A percentile compares a stretch with the other conserved stretches of the same genome.
These are phyloP conservation scores for Cercis canadensis DNA, from an alignment of 306 rosid genomes.

Conservation along the genomic window DNA sequence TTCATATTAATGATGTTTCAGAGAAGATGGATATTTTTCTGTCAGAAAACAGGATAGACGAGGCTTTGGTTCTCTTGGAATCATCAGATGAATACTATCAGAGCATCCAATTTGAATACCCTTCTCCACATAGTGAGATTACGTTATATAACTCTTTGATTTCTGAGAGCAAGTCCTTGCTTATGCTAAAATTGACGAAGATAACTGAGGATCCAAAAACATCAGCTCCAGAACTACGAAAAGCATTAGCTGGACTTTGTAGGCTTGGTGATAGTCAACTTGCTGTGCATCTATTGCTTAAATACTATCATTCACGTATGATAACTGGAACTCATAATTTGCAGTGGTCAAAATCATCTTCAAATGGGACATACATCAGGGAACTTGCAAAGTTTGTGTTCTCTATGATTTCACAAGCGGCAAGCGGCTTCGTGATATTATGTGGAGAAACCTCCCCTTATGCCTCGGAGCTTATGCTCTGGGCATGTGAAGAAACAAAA, in stretches of 20 bases:
- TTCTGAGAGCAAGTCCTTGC: constrained; percentile 56
- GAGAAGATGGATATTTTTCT: constrained; percentile 63
- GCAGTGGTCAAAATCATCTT: constrained; percentile 46
- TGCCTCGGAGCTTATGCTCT: constrained; percentile 53
- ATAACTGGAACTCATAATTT: constrained; percentile 40
- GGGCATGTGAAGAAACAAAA: constrained; percentile 62
- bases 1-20: constrained; percentile 51
- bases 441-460: constrained; percentile 62
- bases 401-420: constrained; percentile 74
- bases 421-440: constrained; percentile 58
- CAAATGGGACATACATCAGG: constrained; percentile 46
- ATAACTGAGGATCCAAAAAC: constrained; percentile 57
- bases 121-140: constrained; percentile 34
- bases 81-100: constrained; percentile 56
- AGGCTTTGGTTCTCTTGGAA: constrained; percentile 64
- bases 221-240: constrained; percentile 56
- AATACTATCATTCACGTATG: constrained; percentile 59
- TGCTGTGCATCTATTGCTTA: constrained; percentile 58
- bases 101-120: constrained; percentile 46
- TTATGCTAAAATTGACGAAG: constrained; percentile 41
- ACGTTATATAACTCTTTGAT: constrained; percentile 45
- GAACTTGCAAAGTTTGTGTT: constrained; percentile 68
- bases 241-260: constrained; percentile 53
- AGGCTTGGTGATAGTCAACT: constrained; percentile 65
- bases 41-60: constrained; percentile 62